phyloP scores from a whole-genome alignment of 352 stramenopile genomes.

The Bremia lactucae region DNA sequence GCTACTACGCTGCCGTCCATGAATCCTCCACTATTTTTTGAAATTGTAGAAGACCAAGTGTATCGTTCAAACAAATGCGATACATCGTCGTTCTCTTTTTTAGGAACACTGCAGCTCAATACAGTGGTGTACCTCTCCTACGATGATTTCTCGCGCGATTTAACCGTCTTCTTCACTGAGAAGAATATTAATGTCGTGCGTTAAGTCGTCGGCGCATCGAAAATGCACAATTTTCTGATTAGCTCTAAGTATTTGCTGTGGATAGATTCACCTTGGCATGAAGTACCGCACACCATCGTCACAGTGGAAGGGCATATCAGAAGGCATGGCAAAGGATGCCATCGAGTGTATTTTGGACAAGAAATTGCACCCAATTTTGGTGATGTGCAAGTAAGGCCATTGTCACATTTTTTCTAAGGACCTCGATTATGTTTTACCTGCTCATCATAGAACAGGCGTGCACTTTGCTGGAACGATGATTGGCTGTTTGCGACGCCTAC shows the following conservation, averaged over 20 bases:
- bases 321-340: slow-evolving; percentile 79
- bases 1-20: slow-evolving; percentile 58
- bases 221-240: background rate
- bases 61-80: slow-evolving; percentile 85
- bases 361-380: slow-evolving; percentile 62
- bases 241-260: background rate
- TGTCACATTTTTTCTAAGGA: background rate
- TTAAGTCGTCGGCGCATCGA: background rate
- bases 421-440: background rate
- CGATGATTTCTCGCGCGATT: slow-evolving; percentile 67
- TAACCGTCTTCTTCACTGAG: slow-evolving; percentile 75
- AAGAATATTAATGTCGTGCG: slow-evolving; percentile 66
- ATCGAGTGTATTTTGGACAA: slow-evolving; percentile 80
- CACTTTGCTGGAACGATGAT: slow-evolving; percentile 74
- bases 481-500: slow-evolving; percentile 64
- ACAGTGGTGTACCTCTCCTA: slow-evolving; percentile 82
- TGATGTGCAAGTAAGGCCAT: slow-evolving; percentile 87
- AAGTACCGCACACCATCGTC: slow-evolving; percentile 65
- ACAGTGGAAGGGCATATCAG: slow-evolving; percentile 62
- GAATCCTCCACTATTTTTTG: slow-evolving; percentile 81
- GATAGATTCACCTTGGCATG: slow-evolving; percentile 65
- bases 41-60: slow-evolving; percentile 80
- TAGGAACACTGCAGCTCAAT: slow-evolving; percentile 69
- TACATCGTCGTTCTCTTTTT: slow-evolving; percentile 72
- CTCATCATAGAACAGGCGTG: slow-evolving; percentile 45